Base-by-base conservation (phyloP, 2,329 filamentous ascomycete species). In the Claviceps pazoutovae region DNA sequence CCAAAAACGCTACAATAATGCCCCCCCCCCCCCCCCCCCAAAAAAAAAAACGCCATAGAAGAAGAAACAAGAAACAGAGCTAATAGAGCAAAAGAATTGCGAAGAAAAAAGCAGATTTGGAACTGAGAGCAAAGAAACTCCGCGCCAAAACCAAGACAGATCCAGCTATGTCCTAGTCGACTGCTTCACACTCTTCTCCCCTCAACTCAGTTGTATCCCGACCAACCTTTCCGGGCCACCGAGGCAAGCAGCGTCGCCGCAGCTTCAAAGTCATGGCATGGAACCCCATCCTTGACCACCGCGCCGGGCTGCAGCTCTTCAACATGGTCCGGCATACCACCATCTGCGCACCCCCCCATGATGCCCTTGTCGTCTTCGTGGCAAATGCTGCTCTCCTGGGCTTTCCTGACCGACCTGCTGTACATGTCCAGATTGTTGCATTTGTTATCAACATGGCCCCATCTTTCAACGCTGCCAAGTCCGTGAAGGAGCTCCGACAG, bases 371-470 rank as follows among this genome's bases (percentile, higher is more conserved):
- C 44, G 6, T 37, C 37, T 7, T 39, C 19, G 11, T 26, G 23
- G 8, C 36, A 19, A 16, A 17, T 39, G 14, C 46, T 46, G 19
- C 37, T 43, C 39, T 38, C 46, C 19, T 17, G 38, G 21, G 34
- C 23, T 14, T 13, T 49, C 21, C 21, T 26, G 39, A 17, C 43
- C 1, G n/a, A 53, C 21, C 56, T 51, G 7, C 59, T 55, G 11
- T 58, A 53, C 3, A 60, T 21, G 43, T 66, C 64, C 1, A 56
- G 21, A 6, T 57, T 16, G 39, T 60, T 45, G 2, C 59, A 58
- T 1, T 45, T 34, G 11, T 53, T 11, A 17, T 54, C 56, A 0
- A 52, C 53, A 0, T 43, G 19, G 3, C 6, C 11, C 52, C 58
- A 56, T 14, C 39, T 16, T 2, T 8, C 2, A 2, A 11, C 1